A percentile compares a stretch with the other conserved stretches of the same genome.
phyloP scores from a whole-genome alignment of 2,329 filamentous ascomycete genomes.

The Cryphonectria radicalis region DNA sequence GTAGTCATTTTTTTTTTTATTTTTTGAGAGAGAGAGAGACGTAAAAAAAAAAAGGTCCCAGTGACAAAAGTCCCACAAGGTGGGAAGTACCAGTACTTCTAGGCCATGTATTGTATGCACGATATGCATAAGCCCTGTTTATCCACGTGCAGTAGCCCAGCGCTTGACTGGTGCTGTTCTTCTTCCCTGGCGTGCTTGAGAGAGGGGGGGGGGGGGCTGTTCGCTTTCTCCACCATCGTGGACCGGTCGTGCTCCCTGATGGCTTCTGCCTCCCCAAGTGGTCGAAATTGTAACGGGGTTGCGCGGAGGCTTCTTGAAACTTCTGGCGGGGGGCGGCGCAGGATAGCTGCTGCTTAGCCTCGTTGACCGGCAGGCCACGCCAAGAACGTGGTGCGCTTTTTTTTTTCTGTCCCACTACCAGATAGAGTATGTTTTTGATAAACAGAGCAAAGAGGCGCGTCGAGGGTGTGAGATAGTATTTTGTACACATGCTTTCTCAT shows the following conservation, averaged over 20 bases:
- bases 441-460: background rate
- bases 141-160: background rate
- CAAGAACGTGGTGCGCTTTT: background rate
- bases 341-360: conserved; percentile 1
- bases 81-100: background rate
- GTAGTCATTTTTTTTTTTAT: background rate
- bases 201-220: background rate
- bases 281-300: background rate
- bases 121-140: background rate
- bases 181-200: background rate
- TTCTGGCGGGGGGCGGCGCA: background rate
- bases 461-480: background rate
- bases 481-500: background rate
- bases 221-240: background rate
- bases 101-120: background rate
- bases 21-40: too few species aligned
- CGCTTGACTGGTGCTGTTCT: background rate
- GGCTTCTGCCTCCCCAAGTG: background rate
- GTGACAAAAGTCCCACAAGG: background rate
- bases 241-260: background rate
- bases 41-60: background rate
- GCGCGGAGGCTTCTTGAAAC: conserved; percentile 1
- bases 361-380: background rate
- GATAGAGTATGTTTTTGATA: background rate
- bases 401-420: background rate